phyloP scores from a whole-genome alignment of 257 asterid species.

The Leptodermis oblonga region DNA sequence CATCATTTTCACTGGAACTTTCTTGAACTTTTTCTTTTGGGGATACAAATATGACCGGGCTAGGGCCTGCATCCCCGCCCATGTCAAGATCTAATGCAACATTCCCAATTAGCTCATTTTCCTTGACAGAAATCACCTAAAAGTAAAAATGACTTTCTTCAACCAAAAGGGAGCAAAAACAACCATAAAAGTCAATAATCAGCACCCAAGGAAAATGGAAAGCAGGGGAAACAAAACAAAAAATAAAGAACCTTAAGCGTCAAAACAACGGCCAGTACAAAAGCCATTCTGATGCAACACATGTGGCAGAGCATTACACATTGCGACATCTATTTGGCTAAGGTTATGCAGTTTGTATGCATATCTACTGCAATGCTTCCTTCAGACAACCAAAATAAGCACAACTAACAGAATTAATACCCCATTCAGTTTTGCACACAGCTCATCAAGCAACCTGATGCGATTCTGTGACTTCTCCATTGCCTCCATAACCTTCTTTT shows the following conservation, averaged over 20 bases:
- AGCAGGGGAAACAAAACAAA: neutral
- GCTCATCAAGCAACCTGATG: conserved; percentile 74
- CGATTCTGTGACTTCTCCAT: conserved; percentile 80
- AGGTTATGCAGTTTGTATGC: neutral
- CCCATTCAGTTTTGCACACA: conserved; percentile 66
- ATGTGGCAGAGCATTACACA: neutral
- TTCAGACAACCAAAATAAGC: neutral
- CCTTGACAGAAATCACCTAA: conserved; percentile 81
- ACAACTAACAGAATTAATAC: conserved; percentile 27
- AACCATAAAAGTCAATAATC: neutral
- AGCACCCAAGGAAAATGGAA: neutral
- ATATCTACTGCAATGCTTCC: neutral
- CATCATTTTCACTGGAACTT: conserved; percentile 27
- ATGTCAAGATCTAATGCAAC: conserved; percentile 58
- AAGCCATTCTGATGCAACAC: neutral
- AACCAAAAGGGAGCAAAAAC: neutral
- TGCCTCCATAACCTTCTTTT: conserved; percentile 87
- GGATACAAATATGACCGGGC: conserved; percentile 59
- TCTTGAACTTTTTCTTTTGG: conserved; percentile 38
- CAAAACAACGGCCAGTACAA: neutral
- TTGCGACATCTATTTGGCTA: neutral
- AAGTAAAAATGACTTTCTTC: conserved; percentile 6
- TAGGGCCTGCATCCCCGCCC: conserved; percentile 32
- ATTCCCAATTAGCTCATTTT: conserved; percentile 68
- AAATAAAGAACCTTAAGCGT: neutral